Evolutionary conservation across 2,329 filamentous ascomycete species (phyloP).

Genomic region (Fusarium staphyleae): DNA sequence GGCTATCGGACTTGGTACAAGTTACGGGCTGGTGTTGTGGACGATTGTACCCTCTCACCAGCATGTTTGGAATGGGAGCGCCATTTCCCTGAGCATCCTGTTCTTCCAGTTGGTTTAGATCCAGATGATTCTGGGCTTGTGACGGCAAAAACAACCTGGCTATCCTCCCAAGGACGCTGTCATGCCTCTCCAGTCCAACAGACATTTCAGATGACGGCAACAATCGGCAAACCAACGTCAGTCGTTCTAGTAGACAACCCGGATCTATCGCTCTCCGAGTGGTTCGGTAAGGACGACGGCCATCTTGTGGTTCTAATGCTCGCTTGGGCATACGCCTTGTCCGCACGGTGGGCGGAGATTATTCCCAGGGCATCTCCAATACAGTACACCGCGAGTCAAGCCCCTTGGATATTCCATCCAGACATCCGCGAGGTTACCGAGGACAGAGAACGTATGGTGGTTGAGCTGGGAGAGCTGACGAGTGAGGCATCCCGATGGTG

Average conservation of each 20-base stretch:
- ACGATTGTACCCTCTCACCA: conserved; percentile 1
- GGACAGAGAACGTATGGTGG: not conserved
- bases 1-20: conserved; percentile 9
- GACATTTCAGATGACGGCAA: not conserved
- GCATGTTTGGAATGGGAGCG: conserved; percentile 4
- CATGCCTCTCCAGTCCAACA: conserved; percentile 4
- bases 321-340: conserved; percentile 20
- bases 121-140: conserved; percentile 7
- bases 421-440: not conserved
- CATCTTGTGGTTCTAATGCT: conserved; percentile 10
- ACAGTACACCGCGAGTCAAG: conserved; percentile 12
- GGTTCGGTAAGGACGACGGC: conserved; percentile 9
- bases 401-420: not conserved
- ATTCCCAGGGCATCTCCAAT: conserved; percentile 6
- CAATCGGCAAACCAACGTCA: conserved; percentile 1
- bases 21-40: not conserved
- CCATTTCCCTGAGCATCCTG: conserved; percentile 6
- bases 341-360: conserved; percentile 10
- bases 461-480: too few relatives aligned
- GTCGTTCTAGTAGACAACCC: not conserved
- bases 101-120: not conserved
- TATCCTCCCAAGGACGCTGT: not conserved
- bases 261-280: not conserved
- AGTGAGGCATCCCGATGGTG: conserved; percentile 22
- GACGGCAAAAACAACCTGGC: conserved; percentile 7